These are phyloP conservation scores for Trypanosoma platydactyli DNA, from an alignment of 208 protist species.

Conservation along the genomic window DNA sequence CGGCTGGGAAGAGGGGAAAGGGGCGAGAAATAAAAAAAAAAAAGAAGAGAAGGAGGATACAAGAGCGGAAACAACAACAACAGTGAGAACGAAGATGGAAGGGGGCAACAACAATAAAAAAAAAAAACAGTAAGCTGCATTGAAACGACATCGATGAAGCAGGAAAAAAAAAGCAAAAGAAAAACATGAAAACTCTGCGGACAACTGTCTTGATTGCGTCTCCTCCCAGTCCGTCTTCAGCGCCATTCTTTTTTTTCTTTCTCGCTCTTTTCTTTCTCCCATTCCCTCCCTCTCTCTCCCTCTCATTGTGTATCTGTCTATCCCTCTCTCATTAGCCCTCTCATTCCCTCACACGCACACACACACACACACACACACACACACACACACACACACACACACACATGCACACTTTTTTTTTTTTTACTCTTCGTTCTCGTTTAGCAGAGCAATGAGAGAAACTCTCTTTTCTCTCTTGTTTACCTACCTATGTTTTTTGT, in stretches of 20 bases:
- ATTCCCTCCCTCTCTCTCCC: conserved; percentile 17
- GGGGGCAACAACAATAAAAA: neutral
- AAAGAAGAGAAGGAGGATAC: neutral
- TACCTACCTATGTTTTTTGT: no score
- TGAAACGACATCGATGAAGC: neutral
- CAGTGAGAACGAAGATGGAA: neutral
- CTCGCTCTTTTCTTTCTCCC: conserved; percentile 15
- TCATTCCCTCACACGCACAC: neutral
- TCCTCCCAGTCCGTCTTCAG: neutral
- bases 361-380: no score
- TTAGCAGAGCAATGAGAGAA: no score
- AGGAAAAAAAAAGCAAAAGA: conserved; percentile 2
- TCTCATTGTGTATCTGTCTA: neutral
- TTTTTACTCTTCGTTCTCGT: conserved; percentile 1
- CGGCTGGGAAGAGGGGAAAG: neutral
- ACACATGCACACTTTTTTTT: conserved; percentile 1
- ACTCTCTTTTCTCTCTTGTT: neutral
- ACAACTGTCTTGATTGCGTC: neutral
- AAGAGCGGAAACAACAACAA: neutral
- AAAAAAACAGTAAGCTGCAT: conserved; percentile 1
- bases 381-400: no score
- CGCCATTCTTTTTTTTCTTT: neutral
- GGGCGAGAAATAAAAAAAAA: conserved; percentile 7
- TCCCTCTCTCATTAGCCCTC: neutral
- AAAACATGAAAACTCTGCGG: neutral